phyloP scores from a whole-genome alignment of 1,284 basidiomycete genomes.

The Pseudozyma thailandica region DNA sequence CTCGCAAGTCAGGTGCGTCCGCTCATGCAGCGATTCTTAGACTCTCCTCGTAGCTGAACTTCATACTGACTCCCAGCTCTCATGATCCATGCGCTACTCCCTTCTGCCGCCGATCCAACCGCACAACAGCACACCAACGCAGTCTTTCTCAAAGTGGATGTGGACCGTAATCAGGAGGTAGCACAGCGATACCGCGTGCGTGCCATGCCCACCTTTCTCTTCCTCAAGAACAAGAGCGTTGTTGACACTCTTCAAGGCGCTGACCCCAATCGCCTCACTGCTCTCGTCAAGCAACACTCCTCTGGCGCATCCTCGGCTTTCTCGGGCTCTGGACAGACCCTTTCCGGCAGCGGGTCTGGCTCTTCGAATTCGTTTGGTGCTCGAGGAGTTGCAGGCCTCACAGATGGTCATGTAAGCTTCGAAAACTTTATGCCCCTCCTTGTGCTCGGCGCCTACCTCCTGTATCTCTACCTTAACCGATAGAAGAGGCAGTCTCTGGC shows the following conservation, averaged over 20 bases:
- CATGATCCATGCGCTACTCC: not conserved
- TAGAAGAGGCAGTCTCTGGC: slow-evolving; percentile 4
- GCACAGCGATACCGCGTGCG: slow-evolving; percentile 69
- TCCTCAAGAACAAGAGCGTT: slow-evolving; percentile 69
- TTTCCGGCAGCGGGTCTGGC: slow-evolving; percentile 32
- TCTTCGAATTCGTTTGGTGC: slow-evolving; percentile 32
- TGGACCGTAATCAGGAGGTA: slow-evolving; percentile 69
- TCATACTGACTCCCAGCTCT: slow-evolving; percentile 8
- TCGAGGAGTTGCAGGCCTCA: slow-evolving; percentile 27
- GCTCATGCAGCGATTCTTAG: not conserved
- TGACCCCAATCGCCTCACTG: slow-evolving; percentile 48
- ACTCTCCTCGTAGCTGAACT: not conserved
- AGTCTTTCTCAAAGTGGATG: slow-evolving; percentile 69
- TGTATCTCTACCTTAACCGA: slow-evolving; percentile 46
- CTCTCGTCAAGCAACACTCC: slow-evolving; percentile 59
- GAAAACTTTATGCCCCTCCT: slow-evolving; percentile 50
- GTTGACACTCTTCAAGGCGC: slow-evolving; percentile 65
- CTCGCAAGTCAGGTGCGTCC: slow-evolving; percentile 33
- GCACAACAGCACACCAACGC: slow-evolving; percentile 27
- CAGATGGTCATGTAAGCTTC: slow-evolving; percentile 52
- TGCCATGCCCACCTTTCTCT: slow-evolving; percentile 72
- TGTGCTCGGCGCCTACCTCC: slow-evolving; percentile 46
- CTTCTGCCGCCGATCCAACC: too few relatives aligned
- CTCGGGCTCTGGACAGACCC: slow-evolving; percentile 49
- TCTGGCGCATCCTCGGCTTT: slow-evolving; percentile 41